A percentile compares a stretch with the other conserved stretches of the same genome.
Evolutionary conservation across 2,329 filamentous ascomycete species (phyloP).

Genomic region (Colletotrichum orbiculare): DNA sequence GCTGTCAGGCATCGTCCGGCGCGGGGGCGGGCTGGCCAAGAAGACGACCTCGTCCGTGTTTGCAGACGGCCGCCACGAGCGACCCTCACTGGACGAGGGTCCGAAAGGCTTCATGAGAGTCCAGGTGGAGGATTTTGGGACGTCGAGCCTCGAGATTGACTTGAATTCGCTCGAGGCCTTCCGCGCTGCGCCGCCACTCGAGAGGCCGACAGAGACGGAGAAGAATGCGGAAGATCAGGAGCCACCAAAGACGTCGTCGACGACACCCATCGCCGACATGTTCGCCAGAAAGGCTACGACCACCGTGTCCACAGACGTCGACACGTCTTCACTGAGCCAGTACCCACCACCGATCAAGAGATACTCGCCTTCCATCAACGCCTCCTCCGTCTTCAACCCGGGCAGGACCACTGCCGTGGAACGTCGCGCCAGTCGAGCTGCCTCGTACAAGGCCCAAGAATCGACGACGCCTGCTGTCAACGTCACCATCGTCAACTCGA

Average conservation of each 20-base stretch:
- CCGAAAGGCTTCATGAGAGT: slow-evolving; percentile 19
- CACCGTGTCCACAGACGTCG: neutral
- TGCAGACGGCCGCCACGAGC: slow-evolving; percentile 16
- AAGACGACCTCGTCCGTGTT: slow-evolving; percentile 28
- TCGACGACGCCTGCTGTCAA: neutral
- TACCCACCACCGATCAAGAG: slow-evolving; percentile 3
- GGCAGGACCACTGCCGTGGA: slow-evolving; percentile 1
- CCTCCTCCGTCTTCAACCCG: neutral
- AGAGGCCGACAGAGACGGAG: neutral
- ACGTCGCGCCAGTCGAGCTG: slow-evolving; percentile 1
- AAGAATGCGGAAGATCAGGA: neutral
- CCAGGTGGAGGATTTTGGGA: slow-evolving; percentile 30
- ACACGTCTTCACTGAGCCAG: neutral
- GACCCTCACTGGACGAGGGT: slow-evolving; percentile 19
- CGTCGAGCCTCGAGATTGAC: slow-evolving; percentile 28
- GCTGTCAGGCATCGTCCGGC: slow-evolving; percentile 24
- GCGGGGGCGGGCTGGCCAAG: slow-evolving; percentile 27
- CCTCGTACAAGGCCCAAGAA: neutral
- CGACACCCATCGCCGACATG: slow-evolving; percentile 32
- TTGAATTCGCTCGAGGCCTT: slow-evolving; percentile 29
- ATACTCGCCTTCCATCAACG: slow-evolving; percentile 5
- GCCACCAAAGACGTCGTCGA: slow-evolving; percentile 17
- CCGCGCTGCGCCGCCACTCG: slow-evolving; percentile 4
- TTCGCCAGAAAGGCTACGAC: slow-evolving; percentile 14
- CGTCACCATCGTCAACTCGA: slow-evolving; percentile 23